A percentile compares a stretch with the other conserved stretches of the same genome.
phyloP scores from a whole-genome alignment of 208 protist species.

The Zelonia costaricensis region DNA sequence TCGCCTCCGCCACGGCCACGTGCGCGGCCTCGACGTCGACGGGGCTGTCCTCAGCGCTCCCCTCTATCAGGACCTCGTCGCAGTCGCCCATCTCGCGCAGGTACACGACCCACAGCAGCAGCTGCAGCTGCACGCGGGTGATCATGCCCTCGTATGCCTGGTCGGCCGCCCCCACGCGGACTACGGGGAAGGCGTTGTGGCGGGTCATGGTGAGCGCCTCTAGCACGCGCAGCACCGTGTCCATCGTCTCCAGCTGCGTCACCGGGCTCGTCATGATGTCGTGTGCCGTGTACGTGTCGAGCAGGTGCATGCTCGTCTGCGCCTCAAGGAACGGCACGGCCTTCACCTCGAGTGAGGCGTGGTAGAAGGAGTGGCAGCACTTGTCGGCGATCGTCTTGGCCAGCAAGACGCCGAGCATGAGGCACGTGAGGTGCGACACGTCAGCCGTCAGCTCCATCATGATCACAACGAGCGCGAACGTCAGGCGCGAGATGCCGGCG shows the following conservation, averaged over 20 bases:
- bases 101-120: slow-evolving; percentile 65
- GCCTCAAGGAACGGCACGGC: slow-evolving; percentile 72
- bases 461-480: slow-evolving; percentile 85
- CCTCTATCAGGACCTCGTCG: slow-evolving; percentile 16
- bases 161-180: slow-evolving; percentile 39
- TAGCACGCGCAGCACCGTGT: slow-evolving; percentile 51
- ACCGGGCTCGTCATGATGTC: slow-evolving; percentile 85
- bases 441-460: slow-evolving; percentile 91
- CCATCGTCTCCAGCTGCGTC: slow-evolving; percentile 43
- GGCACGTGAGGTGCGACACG: slow-evolving; percentile 76
- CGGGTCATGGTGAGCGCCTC: slow-evolving; percentile 49
- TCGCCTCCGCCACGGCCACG: background rate
- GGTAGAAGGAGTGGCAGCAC: slow-evolving; percentile 81
- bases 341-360: slow-evolving; percentile 74
- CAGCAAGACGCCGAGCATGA: slow-evolving; percentile 89
- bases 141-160: slow-evolving; percentile 47
- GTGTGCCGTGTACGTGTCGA: slow-evolving; percentile 45
- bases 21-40: background rate
- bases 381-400: slow-evolving; percentile 74
- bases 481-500: slow-evolving; percentile 82
- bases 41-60: background rate
- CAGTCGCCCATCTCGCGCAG: slow-evolving; percentile 36
- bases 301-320: slow-evolving; percentile 42
- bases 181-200: slow-evolving; percentile 89
- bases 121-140: slow-evolving; percentile 49